These are phyloP conservation scores for Firmiana major DNA, from an alignment of 345 rosid genomes.

Conservation along the genomic window DNA sequence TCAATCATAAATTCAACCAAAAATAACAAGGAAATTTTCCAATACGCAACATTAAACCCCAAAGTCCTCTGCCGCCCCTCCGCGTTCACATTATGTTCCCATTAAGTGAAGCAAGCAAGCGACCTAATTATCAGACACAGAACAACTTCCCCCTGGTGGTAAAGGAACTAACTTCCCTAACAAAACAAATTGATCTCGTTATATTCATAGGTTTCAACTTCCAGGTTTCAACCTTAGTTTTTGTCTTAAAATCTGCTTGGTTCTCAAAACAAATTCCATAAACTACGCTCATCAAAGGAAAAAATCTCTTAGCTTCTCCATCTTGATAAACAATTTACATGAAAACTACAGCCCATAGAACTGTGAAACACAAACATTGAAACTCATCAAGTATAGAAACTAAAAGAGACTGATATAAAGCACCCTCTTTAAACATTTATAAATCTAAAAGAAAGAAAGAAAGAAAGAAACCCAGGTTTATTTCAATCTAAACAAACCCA, in stretches of 20 bases:
- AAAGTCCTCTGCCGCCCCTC: background rate
- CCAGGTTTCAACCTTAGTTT: background rate
- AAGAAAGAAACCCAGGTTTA: background rate
- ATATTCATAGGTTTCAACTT: background rate
- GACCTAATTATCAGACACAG: background rate
- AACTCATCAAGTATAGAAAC: background rate
- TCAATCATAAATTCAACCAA: background rate
- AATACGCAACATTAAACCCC: background rate
- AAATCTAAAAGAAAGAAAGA: background rate
- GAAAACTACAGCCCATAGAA: background rate
- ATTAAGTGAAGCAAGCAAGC: background rate
- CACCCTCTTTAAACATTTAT: background rate
- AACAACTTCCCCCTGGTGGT: background rate
- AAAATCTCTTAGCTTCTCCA: background rate
- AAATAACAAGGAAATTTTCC: background rate
- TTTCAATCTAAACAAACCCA: background rate
- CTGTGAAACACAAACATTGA: background rate
- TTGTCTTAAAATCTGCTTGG: background rate
- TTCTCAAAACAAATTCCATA: background rate
- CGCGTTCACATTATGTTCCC: background rate
- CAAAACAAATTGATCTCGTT: background rate
- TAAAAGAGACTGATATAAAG: background rate
- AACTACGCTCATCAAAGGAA: background rate
- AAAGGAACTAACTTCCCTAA: background rate
- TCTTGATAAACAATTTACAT: background rate